A percentile compares a stretch with the other conserved stretches of the same genome.
These are phyloP conservation scores for Beauveria pseudobassiana DNA, from an alignment of 2,329 filamentous ascomycete genomes.

Conservation along the genomic window DNA sequence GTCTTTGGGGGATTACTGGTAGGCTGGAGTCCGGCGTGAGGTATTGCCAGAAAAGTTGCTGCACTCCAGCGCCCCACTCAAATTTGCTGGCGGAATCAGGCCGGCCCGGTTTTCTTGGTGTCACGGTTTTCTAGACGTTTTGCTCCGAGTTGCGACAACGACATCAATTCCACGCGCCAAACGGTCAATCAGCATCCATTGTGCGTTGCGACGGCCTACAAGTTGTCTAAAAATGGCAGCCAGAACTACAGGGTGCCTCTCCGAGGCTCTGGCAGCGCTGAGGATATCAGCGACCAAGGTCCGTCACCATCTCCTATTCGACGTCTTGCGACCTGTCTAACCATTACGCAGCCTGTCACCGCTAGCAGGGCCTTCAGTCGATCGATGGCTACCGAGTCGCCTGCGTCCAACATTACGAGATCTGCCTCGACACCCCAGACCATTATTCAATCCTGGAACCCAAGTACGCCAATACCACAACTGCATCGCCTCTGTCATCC, in stretches of 20 bases:
- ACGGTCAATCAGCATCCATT: background rate
- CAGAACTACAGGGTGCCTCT: slow-evolving; percentile 42
- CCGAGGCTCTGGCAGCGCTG: slow-evolving; percentile 45
- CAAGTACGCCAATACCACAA: slow-evolving; percentile 29
- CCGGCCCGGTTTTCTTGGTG: slow-evolving; percentile 19
- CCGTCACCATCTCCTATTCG: slow-evolving; percentile 12
- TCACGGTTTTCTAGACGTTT: slow-evolving; percentile 20
- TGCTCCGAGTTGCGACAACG: slow-evolving; percentile 1
- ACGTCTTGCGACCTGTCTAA: slow-evolving; percentile 24
- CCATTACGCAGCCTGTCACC: slow-evolving; percentile 24
- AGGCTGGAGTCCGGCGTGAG: slow-evolving; percentile 8
- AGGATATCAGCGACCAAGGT: slow-evolving; percentile 36
- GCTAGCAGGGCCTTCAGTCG: slow-evolving; percentile 37
- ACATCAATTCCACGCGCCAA: background rate
- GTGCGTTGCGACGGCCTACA: background rate
- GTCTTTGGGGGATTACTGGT: slow-evolving; percentile 7
- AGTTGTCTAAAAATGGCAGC: slow-evolving; percentile 30
- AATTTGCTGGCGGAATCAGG: slow-evolving; percentile 22
- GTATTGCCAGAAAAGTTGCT: slow-evolving; percentile 22
- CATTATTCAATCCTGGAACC: slow-evolving; percentile 36
- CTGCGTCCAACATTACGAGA: slow-evolving; percentile 30
- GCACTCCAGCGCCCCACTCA: slow-evolving; percentile 21
- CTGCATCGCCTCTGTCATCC: background rate
- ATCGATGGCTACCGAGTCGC: slow-evolving; percentile 49
- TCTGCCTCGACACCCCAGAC: slow-evolving; percentile 25